Evolutionary conservation across 2,329 filamentous ascomycete genomes (phyloP).

Genomic region (Stachybotrys chlorohalonatus): DNA sequence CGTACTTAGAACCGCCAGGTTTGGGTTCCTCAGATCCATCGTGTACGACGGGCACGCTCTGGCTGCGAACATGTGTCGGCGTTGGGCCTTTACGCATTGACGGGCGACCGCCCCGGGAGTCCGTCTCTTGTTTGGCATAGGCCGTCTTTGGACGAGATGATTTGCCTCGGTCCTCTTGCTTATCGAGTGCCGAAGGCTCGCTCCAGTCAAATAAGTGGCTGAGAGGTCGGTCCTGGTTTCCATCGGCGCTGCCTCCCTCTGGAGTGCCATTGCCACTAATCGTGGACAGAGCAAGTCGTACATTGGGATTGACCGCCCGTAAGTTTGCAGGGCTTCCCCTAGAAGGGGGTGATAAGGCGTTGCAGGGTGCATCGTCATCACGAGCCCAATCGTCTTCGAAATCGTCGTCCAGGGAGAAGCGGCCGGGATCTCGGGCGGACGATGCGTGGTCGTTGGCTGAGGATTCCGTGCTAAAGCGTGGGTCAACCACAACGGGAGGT

Average conservation of each 20-base stretch:
- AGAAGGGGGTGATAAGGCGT: constrained; percentile 48
- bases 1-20: constrained; percentile 58
- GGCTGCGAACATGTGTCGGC: constrained; percentile 65
- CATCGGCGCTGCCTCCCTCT: constrained; percentile 16
- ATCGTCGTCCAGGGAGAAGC: constrained; percentile 51
- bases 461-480: constrained; percentile 20
- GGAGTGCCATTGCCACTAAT: constrained; percentile 38
- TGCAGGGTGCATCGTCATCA: constrained; percentile 43
- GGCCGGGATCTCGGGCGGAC: constrained; percentile 31
- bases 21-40: constrained; percentile 49
- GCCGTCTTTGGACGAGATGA: constrained; percentile 64
- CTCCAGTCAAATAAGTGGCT: constrained; percentile 75
- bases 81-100: constrained; percentile 59
- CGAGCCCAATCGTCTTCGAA: constrained; percentile 55
- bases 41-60: constrained; percentile 67
- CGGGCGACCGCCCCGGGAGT: constrained; percentile 60
- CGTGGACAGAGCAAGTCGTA: constrained; percentile 43
- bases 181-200: constrained; percentile 55
- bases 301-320: constrained; percentile 38
- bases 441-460: constrained; percentile 22
- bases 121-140: constrained; percentile 65
- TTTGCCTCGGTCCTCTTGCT: constrained; percentile 46
- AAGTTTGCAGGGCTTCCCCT: constrained; percentile 42
- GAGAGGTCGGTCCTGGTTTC: constrained; percentile 36
- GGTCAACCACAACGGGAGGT: constrained; percentile 4